These are phyloP conservation scores for Plasmodium ovale DNA, from an alignment of 169 alveolate species.

Conservation along the genomic window DNA sequence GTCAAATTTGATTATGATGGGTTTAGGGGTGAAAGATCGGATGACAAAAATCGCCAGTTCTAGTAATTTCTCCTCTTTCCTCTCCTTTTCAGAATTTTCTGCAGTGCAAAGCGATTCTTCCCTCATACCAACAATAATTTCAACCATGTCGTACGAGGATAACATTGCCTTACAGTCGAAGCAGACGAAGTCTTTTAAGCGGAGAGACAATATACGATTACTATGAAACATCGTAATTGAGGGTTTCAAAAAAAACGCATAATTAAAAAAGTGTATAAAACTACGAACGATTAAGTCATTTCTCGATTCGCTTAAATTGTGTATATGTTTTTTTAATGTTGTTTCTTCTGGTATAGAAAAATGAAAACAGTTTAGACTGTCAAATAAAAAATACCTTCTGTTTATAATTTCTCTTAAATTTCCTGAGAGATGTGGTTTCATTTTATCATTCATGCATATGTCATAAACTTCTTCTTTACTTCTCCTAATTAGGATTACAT, in stretches of 20 bases:
- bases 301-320: slow-evolving; percentile 1
- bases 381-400: slow-evolving; percentile 14
- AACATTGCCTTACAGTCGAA: slow-evolving; percentile 5
- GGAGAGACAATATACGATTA: background rate
- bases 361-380: slow-evolving; percentile 19
- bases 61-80: background rate
- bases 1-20: slow-evolving; percentile 12
- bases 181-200: background rate
- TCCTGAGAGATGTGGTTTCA: slow-evolving; percentile 36
- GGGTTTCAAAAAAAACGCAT: slow-evolving; percentile 21
- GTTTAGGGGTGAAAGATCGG: slow-evolving; percentile 25
- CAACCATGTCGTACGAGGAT: slow-evolving; percentile 9
- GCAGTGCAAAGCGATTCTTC: no score
- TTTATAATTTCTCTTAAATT: slow-evolving; percentile 21
- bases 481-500: slow-evolving; percentile 20
- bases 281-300: slow-evolving; percentile 32
- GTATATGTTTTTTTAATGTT: slow-evolving; percentile 2
- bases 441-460: slow-evolving; percentile 37
- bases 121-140: background rate
- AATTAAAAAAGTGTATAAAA: slow-evolving; percentile 23
- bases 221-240: background rate
- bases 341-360: slow-evolving; percentile 36
- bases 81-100: background rate
- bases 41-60: slow-evolving; percentile 38
- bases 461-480: slow-evolving; percentile 17